phyloP scores from a whole-genome alignment of 2,329 filamentous ascomycete species.

The Ceratocystis colombiana region DNA sequence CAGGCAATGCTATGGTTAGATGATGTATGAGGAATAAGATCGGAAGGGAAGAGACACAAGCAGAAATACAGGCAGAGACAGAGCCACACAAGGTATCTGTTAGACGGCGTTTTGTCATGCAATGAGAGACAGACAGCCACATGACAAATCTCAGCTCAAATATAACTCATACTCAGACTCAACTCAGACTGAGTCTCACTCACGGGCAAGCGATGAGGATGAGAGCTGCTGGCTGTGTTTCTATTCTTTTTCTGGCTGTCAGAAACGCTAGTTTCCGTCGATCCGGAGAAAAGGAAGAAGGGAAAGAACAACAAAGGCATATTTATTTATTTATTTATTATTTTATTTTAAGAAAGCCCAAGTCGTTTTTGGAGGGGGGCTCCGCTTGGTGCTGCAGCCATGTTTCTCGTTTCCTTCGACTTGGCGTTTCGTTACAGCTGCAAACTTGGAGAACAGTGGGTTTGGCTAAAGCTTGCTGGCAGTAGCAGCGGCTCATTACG shows the following conservation, averaged over 20 bases:
- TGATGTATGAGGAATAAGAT: background rate
- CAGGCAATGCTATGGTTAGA: too few species aligned
- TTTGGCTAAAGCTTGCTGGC: too few species aligned
- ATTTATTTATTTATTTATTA: background rate
- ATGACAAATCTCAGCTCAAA: too few species aligned
- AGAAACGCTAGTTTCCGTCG: constrained; percentile 11
- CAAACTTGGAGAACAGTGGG: constrained; percentile 6
- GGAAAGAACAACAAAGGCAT: background rate
- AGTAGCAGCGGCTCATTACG: too few species aligned
- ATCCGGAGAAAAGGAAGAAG: background rate
- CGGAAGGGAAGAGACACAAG: background rate
- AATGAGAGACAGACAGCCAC: too few species aligned
- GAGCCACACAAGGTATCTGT: background rate
- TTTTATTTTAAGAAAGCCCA: background rate
- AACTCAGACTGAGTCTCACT: too few species aligned
- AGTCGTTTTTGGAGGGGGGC: background rate
- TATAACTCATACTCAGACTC: too few species aligned
- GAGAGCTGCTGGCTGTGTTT: background rate
- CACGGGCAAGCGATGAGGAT: too few species aligned
- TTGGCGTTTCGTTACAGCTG: background rate
- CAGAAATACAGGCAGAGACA: background rate
- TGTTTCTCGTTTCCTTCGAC: background rate
- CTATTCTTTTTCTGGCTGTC: background rate
- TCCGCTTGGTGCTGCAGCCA: background rate
- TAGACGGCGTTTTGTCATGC: too few species aligned